Conservation (phyloP, 331 rosid genomes). For the Acacia pycnantha region DNA sequence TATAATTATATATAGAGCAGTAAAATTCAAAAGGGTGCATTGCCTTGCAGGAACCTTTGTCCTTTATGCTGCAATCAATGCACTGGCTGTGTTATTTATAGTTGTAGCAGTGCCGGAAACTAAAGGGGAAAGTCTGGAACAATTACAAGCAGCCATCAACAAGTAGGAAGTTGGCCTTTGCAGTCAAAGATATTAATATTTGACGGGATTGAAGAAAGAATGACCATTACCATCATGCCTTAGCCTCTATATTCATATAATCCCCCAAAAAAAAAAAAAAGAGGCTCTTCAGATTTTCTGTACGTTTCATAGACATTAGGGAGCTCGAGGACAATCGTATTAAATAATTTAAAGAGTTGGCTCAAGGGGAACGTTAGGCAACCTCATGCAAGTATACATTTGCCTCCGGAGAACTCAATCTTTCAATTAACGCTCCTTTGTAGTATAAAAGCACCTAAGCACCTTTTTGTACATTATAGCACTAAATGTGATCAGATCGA, state of each 20-base stretch:
- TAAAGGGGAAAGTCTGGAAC: constrained; percentile 85
- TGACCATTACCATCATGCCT: neutral
- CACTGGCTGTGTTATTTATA: constrained; percentile 62
- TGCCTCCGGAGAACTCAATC: neutral
- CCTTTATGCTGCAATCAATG: constrained; percentile 74
- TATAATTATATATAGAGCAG: neutral
- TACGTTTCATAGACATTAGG: neutral
- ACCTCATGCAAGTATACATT: neutral
- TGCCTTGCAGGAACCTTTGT: constrained; percentile 74
- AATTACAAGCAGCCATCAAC: constrained; percentile 79
- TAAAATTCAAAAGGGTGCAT: constrained; percentile 12
- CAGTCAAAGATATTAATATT: neutral
- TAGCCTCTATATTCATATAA: constrained; percentile 17
- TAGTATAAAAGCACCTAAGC: neutral
- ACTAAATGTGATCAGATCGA: constrained; percentile 1
- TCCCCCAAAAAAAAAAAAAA: neutral
- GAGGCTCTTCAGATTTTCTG: neutral
- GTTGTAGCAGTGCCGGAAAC: constrained; percentile 74
- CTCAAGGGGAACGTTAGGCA: neutral
- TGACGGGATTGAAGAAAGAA: neutral
- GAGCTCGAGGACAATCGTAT: neutral
- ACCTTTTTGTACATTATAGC: neutral
- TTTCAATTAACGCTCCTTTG: neutral
- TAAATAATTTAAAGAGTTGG: neutral
- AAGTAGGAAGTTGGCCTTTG: constrained; percentile 27